phyloP scores from a whole-genome alignment of 257 asterid species.

The Fraxinus quadrangulata region DNA sequence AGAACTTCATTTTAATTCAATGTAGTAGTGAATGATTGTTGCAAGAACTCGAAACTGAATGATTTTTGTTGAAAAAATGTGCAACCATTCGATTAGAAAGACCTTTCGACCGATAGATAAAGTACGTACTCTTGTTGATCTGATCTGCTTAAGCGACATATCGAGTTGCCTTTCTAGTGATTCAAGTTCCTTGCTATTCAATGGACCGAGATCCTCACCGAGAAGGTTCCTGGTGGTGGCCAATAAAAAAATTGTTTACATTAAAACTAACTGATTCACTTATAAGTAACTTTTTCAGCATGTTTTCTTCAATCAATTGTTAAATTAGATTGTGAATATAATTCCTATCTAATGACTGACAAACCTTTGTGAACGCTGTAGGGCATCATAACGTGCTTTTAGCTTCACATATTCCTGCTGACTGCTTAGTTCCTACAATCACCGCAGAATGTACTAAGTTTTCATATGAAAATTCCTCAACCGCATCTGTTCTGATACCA shows the following conservation, averaged over 20 bases:
- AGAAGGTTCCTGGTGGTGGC: conserved; percentile 66
- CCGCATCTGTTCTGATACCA: too few relatives aligned
- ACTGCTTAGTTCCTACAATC: conserved; percentile 81
- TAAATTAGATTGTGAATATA: not conserved
- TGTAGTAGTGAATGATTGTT: not conserved
- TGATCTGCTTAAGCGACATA: conserved; percentile 84
- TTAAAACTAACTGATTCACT: not conserved
- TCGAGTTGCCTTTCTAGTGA: conserved; percentile 94
- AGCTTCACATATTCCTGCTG: conserved; percentile 98
- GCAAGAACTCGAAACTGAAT: too few relatives aligned
- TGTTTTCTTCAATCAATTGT: too few relatives aligned
- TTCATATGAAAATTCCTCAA: too few relatives aligned
- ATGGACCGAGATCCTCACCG: conserved; percentile 96
- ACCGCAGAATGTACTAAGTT: not conserved
- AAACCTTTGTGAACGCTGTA: conserved; percentile 93
- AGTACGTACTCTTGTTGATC: not conserved
- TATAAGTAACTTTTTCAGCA: not conserved
- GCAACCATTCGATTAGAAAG: too few relatives aligned
- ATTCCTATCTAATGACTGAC: not conserved
- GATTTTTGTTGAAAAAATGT: too few relatives aligned
- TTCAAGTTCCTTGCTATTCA: conserved; percentile 96
- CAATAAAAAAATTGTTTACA: not conserved
- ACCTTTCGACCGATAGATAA: not conserved
- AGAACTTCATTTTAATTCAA: too few relatives aligned
- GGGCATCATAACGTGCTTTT: conserved; percentile 90